Conservation (phyloP, 2,329 filamentous ascomycete genomes). For the Nigrospora oryzae region DNA sequence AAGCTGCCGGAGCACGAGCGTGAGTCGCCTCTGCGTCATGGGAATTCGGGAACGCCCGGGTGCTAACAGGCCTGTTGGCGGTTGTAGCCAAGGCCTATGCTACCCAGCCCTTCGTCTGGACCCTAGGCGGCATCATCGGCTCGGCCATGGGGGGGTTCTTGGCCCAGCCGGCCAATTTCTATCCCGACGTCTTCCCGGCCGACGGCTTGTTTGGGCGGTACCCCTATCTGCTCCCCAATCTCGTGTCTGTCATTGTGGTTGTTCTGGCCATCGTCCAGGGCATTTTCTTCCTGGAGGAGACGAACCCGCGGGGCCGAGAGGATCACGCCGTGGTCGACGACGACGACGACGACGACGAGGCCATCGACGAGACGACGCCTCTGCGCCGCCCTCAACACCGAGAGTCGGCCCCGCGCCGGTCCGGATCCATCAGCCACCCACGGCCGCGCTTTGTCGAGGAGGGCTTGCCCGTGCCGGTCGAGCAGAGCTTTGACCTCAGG, state of each 20-base stretch:
- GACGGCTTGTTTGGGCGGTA: constrained; percentile 47
- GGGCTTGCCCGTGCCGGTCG: constrained; percentile 21
- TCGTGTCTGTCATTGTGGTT: constrained; percentile 54
- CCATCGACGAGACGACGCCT: constrained; percentile 16
- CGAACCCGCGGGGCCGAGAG: constrained; percentile 18
- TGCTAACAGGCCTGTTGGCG: neutral
- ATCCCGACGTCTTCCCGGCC: constrained; percentile 23
- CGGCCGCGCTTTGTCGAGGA: constrained; percentile 23
- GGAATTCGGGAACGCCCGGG: neutral
- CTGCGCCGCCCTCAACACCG: constrained; percentile 4
- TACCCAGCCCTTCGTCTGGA: constrained; percentile 28
- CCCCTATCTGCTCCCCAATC: constrained; percentile 63
- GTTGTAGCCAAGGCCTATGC: constrained; percentile 22
- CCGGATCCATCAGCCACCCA: constrained; percentile 6
- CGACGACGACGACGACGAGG: constrained; percentile 9
- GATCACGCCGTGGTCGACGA: constrained; percentile 4
- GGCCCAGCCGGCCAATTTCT: constrained; percentile 25
- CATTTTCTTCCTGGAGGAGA: constrained; percentile 49
- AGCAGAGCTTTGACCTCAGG: constrained; percentile 26
- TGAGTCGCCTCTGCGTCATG: constrained; percentile 7
- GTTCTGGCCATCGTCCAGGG: constrained; percentile 53
- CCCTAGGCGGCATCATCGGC: constrained; percentile 25
- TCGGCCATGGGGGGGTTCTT: constrained; percentile 28
- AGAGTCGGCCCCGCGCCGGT: constrained; percentile 8
- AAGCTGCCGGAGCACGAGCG: constrained; percentile 31